Conservation (phyloP, 179 eudicot genomes). For the Silene vulgaris region DNA sequence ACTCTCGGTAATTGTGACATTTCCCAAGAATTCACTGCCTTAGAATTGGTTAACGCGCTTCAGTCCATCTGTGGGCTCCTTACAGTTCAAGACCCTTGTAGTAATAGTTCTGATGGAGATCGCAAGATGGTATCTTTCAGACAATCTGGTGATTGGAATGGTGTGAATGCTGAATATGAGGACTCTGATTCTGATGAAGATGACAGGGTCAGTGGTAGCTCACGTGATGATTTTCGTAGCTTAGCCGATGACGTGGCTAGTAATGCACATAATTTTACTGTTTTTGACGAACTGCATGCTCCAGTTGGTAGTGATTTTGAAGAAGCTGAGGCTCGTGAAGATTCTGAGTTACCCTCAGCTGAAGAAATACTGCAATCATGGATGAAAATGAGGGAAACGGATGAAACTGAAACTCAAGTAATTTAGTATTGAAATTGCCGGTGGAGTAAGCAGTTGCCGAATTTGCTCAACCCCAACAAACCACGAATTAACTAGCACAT, state of each 20-base stretch:
- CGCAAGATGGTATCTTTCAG: neutral
- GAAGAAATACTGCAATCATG: conserved; percentile 62
- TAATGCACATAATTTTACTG: conserved; percentile 25
- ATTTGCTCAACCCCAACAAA: too few relatives aligned
- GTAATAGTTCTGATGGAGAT: neutral
- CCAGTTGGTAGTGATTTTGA: conserved; percentile 23
- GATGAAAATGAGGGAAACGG: conserved; percentile 47
- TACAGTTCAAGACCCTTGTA: conserved; percentile 7
- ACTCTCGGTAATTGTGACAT: conserved; percentile 28
- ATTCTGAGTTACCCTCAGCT: conserved; percentile 50
- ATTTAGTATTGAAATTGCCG: neutral
- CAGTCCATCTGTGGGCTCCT: conserved; percentile 34
- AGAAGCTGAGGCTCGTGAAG: conserved; percentile 15
- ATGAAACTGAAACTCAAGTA: conserved; percentile 23
- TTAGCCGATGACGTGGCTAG: conserved; percentile 16
- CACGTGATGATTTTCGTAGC: neutral
- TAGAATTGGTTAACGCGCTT: conserved; percentile 49
- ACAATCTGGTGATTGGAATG: conserved; percentile 9
- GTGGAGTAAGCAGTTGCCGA: neutral
- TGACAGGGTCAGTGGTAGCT: conserved; percentile 12
- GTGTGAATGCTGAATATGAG: neutral
- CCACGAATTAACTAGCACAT: too few relatives aligned
- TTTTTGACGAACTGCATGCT: conserved; percentile 21
- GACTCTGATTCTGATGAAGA: conserved; percentile 22
- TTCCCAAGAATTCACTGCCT: conserved; percentile 47